Base-by-base conservation (phyloP, 23 red algal species). In the Cyanidiococcus yangmingshanensis region DNA sequence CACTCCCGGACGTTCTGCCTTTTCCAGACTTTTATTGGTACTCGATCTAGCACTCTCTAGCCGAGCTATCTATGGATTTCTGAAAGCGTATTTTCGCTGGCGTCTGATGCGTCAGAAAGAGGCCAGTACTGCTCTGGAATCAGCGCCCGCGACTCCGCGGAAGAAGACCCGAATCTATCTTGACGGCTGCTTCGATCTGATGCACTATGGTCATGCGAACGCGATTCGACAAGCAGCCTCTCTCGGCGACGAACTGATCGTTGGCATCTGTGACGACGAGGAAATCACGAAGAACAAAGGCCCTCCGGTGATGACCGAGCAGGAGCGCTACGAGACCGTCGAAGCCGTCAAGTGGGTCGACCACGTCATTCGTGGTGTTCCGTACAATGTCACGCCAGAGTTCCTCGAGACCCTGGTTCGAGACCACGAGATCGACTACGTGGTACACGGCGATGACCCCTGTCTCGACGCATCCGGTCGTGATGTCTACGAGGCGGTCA, bases 171-270 rank as follows among this genome's bases (percentile, higher is more conserved):
- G 87, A 39, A 87, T 96, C 25, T 96, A 96, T 76, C 90, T 96
- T 84, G 92, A 96, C 74, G 92, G 92, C 40, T 96, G 92, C 75
- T 96, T 96, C 67, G 92, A 96, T 54, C 79, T 80, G 74, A 96
- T 96, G 92, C 92, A 96, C 76, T 96, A 90, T 82, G 92, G 92
- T 0, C 92, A 96, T 38, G 92, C 92, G 36, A 96, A 96, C 58
- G 92, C 92, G 2, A 58, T 96, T 39, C 86, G 92, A 39, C 92
- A 96, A 63, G 92, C 92, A 36, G 79, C 77, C 54, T 79, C 85
- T 32, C 74, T 96, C 2, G 92, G 92, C n/a, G 92, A 96, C 76
- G 85, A 84, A 17, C 86, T 96, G 2, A 87, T 96, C 57, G 92
- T 96, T 3, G 92, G 92, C 41, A 76, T 96, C 38, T 82, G 81